Evolutionary conservation across 208 protist genomes (phyloP).

Genomic region (Acanthamoeba lenticulata): DNA sequence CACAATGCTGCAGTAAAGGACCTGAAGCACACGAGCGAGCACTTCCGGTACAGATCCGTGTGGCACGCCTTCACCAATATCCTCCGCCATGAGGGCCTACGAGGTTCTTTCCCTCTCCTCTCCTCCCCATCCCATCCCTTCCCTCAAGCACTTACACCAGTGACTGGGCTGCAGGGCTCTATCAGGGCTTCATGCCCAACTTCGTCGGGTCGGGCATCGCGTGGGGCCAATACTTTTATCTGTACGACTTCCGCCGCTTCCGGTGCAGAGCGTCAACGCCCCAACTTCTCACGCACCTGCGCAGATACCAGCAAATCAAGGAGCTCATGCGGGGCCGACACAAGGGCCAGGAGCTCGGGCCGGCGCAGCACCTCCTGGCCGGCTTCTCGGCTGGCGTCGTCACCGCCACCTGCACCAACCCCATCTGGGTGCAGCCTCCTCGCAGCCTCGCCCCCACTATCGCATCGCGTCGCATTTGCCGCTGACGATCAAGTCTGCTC

Average conservation of each 20-base stretch:
- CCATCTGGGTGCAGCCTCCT: not conserved
- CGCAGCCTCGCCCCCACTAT: not conserved
- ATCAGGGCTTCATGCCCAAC: slow-evolving; percentile 46
- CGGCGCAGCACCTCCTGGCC: not conserved
- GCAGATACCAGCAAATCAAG: slow-evolving; percentile 7
- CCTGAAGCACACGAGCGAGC: not conserved
- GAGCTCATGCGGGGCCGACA: not conserved
- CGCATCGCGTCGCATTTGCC: not conserved
- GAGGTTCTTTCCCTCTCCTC: not conserved
- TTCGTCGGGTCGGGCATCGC: not conserved
- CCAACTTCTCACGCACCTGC: not conserved
- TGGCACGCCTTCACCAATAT: not conserved
- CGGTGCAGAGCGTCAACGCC: not conserved
- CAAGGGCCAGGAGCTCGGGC: not conserved
- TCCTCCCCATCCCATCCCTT: not conserved
- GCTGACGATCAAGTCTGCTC: too few relatives aligned
- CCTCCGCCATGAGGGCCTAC: slow-evolving; percentile 2
- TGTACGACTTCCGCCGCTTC: not conserved
- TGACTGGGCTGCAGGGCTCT: not conserved
- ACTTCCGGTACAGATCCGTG: not conserved
- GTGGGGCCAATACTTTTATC: slow-evolving; percentile 34
- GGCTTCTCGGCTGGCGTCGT: not conserved
- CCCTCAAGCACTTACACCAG: not conserved
- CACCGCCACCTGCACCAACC: slow-evolving; percentile 19
- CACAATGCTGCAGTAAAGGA: not conserved